Conservation (phyloP, 2,329 filamentous ascomycete genomes). For the Xylaria sp. region DNA sequence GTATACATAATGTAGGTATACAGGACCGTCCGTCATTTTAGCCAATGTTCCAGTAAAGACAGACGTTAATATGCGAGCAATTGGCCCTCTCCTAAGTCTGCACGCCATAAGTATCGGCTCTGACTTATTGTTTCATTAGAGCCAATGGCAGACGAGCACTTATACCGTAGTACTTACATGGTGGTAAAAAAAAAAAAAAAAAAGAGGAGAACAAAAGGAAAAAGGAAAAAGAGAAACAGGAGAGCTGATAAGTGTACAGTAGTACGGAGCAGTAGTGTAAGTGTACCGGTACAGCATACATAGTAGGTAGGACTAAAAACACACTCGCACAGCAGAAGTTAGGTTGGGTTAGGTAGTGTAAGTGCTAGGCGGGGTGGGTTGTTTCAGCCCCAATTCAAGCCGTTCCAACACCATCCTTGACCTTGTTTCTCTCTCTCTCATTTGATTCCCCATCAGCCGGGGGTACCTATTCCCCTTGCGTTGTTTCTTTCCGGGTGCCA, state of each 20-base stretch:
- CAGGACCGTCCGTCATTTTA: constrained; percentile 16
- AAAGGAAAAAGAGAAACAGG: constrained; percentile 2
- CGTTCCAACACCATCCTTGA: neutral
- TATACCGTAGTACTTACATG: neutral
- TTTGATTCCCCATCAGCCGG: constrained; percentile 14
- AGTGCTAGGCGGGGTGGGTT: neutral
- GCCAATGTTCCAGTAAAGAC: constrained; percentile 23
- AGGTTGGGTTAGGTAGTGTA: neutral
- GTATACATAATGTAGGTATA: neutral
- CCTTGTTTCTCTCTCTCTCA: constrained; percentile 26
- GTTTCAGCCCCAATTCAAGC: constrained; percentile 31
- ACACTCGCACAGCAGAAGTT: neutral
- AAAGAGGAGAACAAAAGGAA: neutral
- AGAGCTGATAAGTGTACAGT: constrained; percentile 20
- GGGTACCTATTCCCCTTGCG: constrained; percentile 4
- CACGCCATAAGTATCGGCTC: neutral
- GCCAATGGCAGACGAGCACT: neutral
- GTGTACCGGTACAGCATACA: neutral
- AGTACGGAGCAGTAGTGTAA: neutral
- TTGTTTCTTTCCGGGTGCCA: constrained; percentile 18
- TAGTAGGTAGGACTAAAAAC: neutral
- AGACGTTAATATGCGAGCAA: neutral
- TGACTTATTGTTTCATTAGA: neutral
- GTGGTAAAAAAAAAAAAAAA: neutral
- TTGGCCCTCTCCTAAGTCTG: neutral